Evolutionary conservation across 805 yeast genomes (phyloP), one percentile per base, ranked within the genome.

Genomic region (Candida arabinofermentans): DNA sequence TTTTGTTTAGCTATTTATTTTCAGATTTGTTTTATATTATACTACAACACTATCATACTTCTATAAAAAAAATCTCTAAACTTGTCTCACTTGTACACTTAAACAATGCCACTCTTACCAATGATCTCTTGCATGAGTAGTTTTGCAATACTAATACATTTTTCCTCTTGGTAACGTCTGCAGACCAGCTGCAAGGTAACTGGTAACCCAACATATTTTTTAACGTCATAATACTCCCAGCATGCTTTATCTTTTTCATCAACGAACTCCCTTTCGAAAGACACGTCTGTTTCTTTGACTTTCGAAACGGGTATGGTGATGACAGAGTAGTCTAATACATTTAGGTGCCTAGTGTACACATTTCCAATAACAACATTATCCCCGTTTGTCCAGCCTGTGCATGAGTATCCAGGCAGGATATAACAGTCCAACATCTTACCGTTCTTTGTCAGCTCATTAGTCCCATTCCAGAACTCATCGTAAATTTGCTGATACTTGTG

Each of bases 91-190:
- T 10, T 26, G 13, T 26, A 9, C 29, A 16, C n/a, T 27, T 29
- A 29, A 29, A 29, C 19, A 29, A 33, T 24, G 21, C 3, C 4
- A 35, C n/a, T n/a, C 7, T 19, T 21, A n/a, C 26, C 34, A 21
- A 41, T 10, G 23, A 35, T 9, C 5, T 10, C 43, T 36, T 36
- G 31, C 14, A 32, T 29, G 13, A 59, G 50, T n/a, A 51, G 47
- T 40, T 59, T 55, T 39, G 66, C 60, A 46, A 72, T 53, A 5
- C 61, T 67, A 24, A 78, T 55, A 4, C 72, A 71, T 52, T 75
- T 73, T 52, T 81, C 87, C 52, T 81, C 87, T 46, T 79, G 73
- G 41, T 71, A 73, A 43, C 79, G 66, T 41, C 72, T 66, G 21
- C 81, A 72, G 14, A 77, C 70, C 19, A 81, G 47, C 54, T 81